Evolutionary conservation across 768 basidiomycete genomes (phyloP).

Genomic region (Psilocybe azurescens): DNA sequence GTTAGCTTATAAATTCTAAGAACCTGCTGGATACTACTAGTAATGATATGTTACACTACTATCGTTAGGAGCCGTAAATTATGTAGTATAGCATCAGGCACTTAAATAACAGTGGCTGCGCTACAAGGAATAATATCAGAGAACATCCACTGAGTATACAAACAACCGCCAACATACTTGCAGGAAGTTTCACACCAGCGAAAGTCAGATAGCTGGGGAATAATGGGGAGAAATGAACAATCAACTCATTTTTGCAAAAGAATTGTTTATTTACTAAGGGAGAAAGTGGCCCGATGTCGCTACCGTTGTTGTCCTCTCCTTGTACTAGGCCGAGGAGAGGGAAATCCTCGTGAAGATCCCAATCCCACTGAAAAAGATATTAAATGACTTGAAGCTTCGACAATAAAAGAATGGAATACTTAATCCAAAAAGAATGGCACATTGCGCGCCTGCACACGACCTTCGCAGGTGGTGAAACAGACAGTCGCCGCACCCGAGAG

Average conservation of each 20-base stretch:
- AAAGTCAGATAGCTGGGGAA: conserved; percentile 15
- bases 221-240: too few species aligned
- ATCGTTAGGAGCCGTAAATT: too few species aligned
- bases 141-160: too few species aligned
- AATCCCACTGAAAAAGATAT: conserved; percentile 4
- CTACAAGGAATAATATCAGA: neutral
- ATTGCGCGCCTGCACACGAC: neutral
- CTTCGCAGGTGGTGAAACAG: conserved; percentile 8
- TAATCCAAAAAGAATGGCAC: conserved; percentile 10
- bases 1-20: too few species aligned
- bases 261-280: conserved; percentile 9
- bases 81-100: too few species aligned
- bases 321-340: conserved; percentile 22
- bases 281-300: conserved; percentile 13
- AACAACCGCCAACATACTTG: conserved; percentile 10
- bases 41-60: too few species aligned
- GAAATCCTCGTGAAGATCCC: conserved; percentile 8
- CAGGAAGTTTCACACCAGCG: conserved; percentile 14
- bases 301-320: conserved; percentile 7
- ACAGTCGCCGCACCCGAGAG: conserved; percentile 7
- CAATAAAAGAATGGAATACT: neutral
- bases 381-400: neutral
- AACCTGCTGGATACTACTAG: too few species aligned
- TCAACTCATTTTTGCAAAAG: neutral
- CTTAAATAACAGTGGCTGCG: neutral